phyloP scores from a whole-genome alignment of 1,284 basidiomycete genomes.

The Apiotrichum mycotoxinovorans region DNA sequence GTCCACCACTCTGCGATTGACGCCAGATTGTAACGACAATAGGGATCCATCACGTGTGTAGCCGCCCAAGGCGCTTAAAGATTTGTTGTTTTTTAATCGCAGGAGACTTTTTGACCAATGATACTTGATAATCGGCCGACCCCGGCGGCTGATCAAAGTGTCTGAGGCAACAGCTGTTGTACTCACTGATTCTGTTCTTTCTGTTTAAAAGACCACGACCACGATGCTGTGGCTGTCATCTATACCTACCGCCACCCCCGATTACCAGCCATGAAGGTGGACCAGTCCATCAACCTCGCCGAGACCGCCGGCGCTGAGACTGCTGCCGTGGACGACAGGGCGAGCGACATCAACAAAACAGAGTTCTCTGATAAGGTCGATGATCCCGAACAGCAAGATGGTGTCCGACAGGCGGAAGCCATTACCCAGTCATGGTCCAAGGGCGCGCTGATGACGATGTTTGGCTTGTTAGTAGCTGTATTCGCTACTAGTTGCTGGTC shows the following conservation, averaged over 20 bases:
- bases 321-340: slow-evolving; percentile 1
- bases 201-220: background rate
- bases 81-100: background rate
- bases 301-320: slow-evolving; percentile 1
- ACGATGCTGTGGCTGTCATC: background rate
- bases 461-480: slow-evolving; percentile 28
- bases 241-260: background rate
- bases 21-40: background rate
- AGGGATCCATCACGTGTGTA: background rate
- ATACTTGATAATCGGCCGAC: background rate
- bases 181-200: background rate
- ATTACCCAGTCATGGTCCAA: slow-evolving; percentile 38
- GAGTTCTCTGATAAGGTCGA: background rate
- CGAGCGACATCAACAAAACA: background rate
- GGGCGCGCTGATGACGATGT: slow-evolving; percentile 26
- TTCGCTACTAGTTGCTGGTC: background rate
- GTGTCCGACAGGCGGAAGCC: slow-evolving; percentile 34
- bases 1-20: background rate
- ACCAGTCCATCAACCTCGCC: slow-evolving; percentile 5
- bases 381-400: slow-evolving; percentile 21
- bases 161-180: background rate
- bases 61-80: background rate
- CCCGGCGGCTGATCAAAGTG: background rate
- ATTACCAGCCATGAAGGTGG: slow-evolving; percentile 5
- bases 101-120: background rate